phyloP scores from a whole-genome alignment of 1,139 yeast genomes.

The Taphrina confusa region DNA sequence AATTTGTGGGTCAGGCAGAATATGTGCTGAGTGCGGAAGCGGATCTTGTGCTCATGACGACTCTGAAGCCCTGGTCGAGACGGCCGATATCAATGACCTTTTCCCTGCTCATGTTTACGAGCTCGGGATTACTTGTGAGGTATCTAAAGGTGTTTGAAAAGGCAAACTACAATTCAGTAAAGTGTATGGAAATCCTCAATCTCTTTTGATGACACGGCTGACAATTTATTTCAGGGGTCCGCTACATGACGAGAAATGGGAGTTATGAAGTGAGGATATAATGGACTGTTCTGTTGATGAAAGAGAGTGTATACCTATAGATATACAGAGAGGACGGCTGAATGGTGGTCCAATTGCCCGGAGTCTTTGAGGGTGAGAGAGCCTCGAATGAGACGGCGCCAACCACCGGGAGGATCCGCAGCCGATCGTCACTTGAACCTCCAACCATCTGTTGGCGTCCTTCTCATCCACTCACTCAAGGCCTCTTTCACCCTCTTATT shows the following conservation, averaged over 20 bases:
- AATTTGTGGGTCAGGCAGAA: conserved; percentile 69
- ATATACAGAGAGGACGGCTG: no score
- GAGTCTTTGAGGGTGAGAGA: no score
- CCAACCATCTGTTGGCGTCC: no score
- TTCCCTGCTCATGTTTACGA: conserved; percentile 70
- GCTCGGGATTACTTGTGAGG: conserved; percentile 75
- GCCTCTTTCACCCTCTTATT: no score
- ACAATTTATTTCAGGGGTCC: conserved; percentile 54
- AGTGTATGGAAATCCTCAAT: conserved; percentile 76
- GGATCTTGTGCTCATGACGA: conserved; percentile 49
- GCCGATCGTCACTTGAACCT: no score
- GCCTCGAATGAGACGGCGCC: no score
- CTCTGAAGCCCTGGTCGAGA: conserved; percentile 57
- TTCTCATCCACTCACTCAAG: no score
- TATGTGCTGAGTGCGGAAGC: conserved; percentile 58
- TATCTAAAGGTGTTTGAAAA: conserved; percentile 70
- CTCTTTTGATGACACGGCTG: conserved; percentile 63
- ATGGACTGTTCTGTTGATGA: no score
- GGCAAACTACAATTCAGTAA: conserved; percentile 67
- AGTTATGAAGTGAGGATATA: conserved; percentile 74
- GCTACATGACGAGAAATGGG: conserved; percentile 73
- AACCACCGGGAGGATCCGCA: no score
- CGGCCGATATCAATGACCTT: conserved; percentile 80
- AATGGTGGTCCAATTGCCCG: no score
- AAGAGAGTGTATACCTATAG: no score